Conservation (phyloP, 2,329 filamentous ascomycete species). For the Penicillium sp. region DNA sequence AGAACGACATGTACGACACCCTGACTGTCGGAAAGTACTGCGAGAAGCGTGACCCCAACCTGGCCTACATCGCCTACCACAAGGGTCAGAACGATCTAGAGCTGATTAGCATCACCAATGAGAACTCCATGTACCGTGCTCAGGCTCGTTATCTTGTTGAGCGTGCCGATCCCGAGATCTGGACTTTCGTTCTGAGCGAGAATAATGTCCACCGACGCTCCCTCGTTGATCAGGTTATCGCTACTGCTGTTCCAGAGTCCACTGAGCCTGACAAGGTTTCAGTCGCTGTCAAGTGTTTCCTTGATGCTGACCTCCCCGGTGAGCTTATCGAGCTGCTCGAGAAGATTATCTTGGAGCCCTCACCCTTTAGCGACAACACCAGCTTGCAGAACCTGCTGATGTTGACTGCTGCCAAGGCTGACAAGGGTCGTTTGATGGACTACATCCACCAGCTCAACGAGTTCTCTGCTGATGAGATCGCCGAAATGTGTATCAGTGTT, state of each 20-base stretch:
- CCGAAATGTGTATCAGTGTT: conserved; percentile 87
- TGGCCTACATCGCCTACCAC: conserved; percentile 90
- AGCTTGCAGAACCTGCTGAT: conserved; percentile 95
- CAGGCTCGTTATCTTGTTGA: conserved; percentile 94
- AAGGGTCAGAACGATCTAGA: conserved; percentile 98
- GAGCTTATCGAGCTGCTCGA: conserved; percentile 97
- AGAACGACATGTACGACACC: conserved; percentile 95
- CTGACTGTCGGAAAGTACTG: conserved; percentile 94
- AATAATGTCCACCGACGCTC: conserved; percentile 96
- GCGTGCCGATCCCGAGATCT: conserved; percentile 83
- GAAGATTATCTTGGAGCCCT: conserved; percentile 99
- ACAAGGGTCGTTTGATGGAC: conserved; percentile 90
- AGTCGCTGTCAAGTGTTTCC: conserved; percentile 87
- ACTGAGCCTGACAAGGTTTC: conserved; percentile 93
- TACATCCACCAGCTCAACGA: conserved; percentile 90
- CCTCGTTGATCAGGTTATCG: conserved; percentile 92
- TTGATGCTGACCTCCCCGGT: conserved; percentile 82
- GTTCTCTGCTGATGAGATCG: conserved; percentile 90
- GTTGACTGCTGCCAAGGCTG: conserved; percentile 93
- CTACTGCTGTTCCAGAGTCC: conserved; percentile 89
- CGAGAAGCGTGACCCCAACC: conserved; percentile 94
- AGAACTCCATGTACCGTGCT: conserved; percentile 99
- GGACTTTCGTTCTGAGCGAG: conserved; percentile 88
- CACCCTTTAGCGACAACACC: conserved; percentile 94
- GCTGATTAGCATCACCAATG: conserved; percentile 95